phyloP scores from a whole-genome alignment of 352 stramenopile genomes.

The Thraustochytrium sp. region DNA sequence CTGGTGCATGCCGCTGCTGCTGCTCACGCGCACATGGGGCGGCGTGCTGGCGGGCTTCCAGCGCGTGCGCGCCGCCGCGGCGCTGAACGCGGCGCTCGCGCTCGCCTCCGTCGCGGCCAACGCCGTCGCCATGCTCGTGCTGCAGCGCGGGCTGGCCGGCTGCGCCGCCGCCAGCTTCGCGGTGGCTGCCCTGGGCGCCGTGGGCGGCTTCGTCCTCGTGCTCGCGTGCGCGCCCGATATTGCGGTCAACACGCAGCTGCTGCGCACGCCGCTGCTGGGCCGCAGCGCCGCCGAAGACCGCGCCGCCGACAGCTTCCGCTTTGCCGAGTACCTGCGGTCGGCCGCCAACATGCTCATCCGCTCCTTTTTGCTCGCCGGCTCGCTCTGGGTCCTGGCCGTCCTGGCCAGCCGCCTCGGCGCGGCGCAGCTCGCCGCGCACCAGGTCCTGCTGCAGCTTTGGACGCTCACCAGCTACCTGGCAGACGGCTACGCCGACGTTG shows the following conservation, averaged over 20 bases:
- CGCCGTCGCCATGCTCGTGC: background rate
- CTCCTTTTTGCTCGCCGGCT: conserved; percentile 20
- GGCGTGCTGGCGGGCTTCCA: conserved; percentile 16
- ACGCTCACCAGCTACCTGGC: conserved; percentile 42
- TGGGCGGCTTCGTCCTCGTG: background rate
- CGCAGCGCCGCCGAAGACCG: background rate
- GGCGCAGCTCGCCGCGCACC: conserved; percentile 23
- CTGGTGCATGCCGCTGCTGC: background rate
- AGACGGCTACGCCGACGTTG: conserved; percentile 43
- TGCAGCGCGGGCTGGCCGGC: background rate
- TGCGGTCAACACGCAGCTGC: background rate
- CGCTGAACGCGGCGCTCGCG: background rate
- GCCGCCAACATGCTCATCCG: conserved; percentile 28
- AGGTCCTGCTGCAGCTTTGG: conserved; percentile 42
- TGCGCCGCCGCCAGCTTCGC: conserved; percentile 3
- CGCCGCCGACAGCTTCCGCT: background rate
- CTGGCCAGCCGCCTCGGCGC: conserved; percentile 44
- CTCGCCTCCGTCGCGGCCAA: background rate
- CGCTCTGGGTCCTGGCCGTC: conserved; percentile 26
- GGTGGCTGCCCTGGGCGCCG: background rate
- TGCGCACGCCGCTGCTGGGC: background rate
- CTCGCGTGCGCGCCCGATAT: background rate
- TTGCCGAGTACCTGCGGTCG: background rate
- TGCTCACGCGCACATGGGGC: background rate
- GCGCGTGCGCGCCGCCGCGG: background rate